Base-by-base conservation (phyloP, 768 basidiomycete species). In the Hygrophoropsis aurantiaca region DNA sequence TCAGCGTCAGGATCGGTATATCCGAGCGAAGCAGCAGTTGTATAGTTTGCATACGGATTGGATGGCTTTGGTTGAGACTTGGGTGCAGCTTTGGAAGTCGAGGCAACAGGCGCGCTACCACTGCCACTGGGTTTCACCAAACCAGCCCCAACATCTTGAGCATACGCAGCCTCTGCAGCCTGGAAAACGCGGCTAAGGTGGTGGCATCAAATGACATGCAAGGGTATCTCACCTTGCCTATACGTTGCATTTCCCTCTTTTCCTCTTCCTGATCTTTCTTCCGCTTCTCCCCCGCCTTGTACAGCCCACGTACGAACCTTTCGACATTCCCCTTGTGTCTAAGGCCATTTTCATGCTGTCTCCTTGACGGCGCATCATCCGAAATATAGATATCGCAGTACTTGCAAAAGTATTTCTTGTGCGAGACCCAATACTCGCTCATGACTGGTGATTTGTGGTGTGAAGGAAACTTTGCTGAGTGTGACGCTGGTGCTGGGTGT, bases 361-460 rank as follows among this genome's bases (percentile, higher is more conserved):
- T 75, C 42, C 90, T 79, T 1, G 95, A 97, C 50, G 97, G 88
- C 9, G 75, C 91, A 75, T 99, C 95, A 70, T 99, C 97, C 43
- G 93, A 81, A 51, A 99, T 97, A 73, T 86, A 97, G 53, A 92
- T 93, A 42, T 93, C 89, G 73, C 97, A 98, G 74, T 97, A 97
- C 64, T 94, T 93, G 84, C 94, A 97, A 63, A 81, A 88, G 69
- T 94, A 95, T 57, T 84, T 87, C 69, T 94, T 93, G 65, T 89
- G 84, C 20, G 90, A 90, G 52, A 94, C 86, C 91, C 92, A 94
- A 65, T 87, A 94, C 65, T 94, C 91, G 56, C 83, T 85, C 91
- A 93, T 94, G 63, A n/a, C n/a, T n/a, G n/a, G n/a, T n/a, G n/a
- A n/a, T n/a, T n/a, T n/a, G 56, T 57, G 53, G 49, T 35, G 16